Conservation (phyloP, 352 stramenopile genomes). For the Pilasporangium apinafurcum region DNA sequence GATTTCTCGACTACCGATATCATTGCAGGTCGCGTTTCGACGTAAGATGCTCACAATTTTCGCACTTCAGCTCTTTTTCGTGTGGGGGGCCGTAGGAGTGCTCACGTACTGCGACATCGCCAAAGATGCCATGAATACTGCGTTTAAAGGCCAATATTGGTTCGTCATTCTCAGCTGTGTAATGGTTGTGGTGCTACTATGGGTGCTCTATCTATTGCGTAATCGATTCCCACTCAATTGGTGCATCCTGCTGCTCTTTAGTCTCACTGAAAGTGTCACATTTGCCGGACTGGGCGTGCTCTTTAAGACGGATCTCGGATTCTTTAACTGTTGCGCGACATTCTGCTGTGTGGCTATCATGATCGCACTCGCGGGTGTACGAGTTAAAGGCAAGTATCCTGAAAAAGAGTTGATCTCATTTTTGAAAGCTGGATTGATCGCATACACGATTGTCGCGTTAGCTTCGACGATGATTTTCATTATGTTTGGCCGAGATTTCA, state of each 20-base stretch:
- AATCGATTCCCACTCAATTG: conserved; percentile 7
- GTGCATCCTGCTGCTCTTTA: conserved; percentile 13
- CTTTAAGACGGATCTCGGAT: conserved; percentile 8
- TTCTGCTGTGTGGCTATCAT: conserved; percentile 10
- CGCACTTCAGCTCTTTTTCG: conserved; percentile 1
- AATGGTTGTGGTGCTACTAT: neutral
- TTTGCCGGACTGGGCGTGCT: conserved; percentile 8
- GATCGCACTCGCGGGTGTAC: conserved; percentile 1
- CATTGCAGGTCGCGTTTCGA: too few species aligned
- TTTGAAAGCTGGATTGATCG: conserved; percentile 9
- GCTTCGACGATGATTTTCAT: neutral
- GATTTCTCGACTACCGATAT: too few species aligned
- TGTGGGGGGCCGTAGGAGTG: neutral
- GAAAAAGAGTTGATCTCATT: conserved; percentile 25
- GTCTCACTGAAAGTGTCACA: conserved; percentile 2
- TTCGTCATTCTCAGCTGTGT: neutral
- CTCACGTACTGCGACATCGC: neutral
- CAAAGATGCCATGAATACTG: neutral
- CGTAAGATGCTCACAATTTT: neutral
- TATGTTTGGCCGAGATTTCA: conserved; percentile 9
- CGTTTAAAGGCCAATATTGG: neutral
- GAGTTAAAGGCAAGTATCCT: too few species aligned
- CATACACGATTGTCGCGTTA: neutral
- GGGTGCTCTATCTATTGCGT: neutral
- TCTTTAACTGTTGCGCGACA: conserved; percentile 12